Conservation (phyloP, 768 basidiomycete species). For the Serendipita sp. region DNA sequence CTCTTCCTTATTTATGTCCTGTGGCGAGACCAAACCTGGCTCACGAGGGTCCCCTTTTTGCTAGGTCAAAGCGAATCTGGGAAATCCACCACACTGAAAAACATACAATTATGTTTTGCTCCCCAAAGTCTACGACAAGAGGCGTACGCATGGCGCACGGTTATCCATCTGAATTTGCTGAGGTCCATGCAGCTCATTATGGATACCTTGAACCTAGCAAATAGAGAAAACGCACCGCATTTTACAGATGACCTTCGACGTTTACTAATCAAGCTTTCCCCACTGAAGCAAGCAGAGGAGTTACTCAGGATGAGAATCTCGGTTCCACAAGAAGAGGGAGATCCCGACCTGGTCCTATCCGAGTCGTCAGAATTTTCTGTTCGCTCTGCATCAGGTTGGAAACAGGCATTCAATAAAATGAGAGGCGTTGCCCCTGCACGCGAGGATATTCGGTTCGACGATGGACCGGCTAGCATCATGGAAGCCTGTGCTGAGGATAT, state of each 20-base stretch:
- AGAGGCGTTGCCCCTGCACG: background rate
- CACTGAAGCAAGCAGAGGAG: background rate
- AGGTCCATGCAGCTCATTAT: slow-evolving; percentile 5
- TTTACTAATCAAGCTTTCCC: slow-evolving; percentile 1
- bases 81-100: slow-evolving; percentile 29
- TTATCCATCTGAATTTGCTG: slow-evolving; percentile 8
- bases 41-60: background rate
- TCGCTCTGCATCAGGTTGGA: slow-evolving; percentile 3
- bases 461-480: background rate
- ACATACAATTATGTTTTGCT: slow-evolving; percentile 9
- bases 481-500: slow-evolving; percentile 5
- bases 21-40: background rate
- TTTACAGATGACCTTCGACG: slow-evolving; percentile 1
- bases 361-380: background rate
- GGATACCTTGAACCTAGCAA: background rate
- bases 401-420: slow-evolving; percentile 5
- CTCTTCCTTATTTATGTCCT: background rate
- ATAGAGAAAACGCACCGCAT: background rate
- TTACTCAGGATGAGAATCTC: background rate
- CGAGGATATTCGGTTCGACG: slow-evolving; percentile 1
- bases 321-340: background rate
- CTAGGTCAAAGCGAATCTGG: slow-evolving; percentile 17
- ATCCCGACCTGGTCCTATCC: background rate
- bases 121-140: slow-evolving; percentile 6
- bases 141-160: slow-evolving; percentile 3